These are phyloP conservation scores for Serendipita sp. DNA, from an alignment of 1,284 basidiomycete genomes.

Conservation along the genomic window DNA sequence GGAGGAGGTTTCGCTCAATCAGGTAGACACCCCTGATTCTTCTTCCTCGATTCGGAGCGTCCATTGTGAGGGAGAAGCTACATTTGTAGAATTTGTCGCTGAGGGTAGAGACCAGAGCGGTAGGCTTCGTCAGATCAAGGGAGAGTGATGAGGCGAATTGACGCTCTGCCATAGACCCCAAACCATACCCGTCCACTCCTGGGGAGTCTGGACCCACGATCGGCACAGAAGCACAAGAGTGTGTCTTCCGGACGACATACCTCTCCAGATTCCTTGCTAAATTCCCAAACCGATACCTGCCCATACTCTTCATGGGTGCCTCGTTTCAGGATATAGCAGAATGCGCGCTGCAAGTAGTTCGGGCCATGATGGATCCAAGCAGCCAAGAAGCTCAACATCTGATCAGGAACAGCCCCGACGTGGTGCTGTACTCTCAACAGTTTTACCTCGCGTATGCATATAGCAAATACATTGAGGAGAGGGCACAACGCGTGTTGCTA, in stretches of 20 bases:
- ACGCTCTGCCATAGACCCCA: no score
- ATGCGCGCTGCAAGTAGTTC: background rate
- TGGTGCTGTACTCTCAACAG: background rate
- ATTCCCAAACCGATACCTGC: background rate
- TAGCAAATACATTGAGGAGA: background rate
- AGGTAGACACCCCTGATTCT: no score
- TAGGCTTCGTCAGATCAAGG: no score
- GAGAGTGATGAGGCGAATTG: no score
- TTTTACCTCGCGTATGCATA: background rate
- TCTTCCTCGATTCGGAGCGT: no score
- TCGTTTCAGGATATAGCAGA: background rate
- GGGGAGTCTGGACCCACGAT: no score
- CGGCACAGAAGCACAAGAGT: no score
- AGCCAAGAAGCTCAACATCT: background rate
- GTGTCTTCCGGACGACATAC: background rate
- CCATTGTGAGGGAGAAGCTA: no score
- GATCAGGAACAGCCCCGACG: background rate
- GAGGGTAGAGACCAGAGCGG: no score
- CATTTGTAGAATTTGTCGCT: no score
- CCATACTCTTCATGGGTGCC: background rate
- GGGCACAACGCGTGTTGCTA: background rate
- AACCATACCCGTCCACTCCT: no score
- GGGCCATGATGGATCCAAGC: background rate
- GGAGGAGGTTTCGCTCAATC: no score
- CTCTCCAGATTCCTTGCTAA: background rate